Evolutionary conservation across 2,329 filamentous ascomycete species (phyloP), one percentile per base, ranked within the genome.

Genomic region (Emergomyces orientalis): DNA sequence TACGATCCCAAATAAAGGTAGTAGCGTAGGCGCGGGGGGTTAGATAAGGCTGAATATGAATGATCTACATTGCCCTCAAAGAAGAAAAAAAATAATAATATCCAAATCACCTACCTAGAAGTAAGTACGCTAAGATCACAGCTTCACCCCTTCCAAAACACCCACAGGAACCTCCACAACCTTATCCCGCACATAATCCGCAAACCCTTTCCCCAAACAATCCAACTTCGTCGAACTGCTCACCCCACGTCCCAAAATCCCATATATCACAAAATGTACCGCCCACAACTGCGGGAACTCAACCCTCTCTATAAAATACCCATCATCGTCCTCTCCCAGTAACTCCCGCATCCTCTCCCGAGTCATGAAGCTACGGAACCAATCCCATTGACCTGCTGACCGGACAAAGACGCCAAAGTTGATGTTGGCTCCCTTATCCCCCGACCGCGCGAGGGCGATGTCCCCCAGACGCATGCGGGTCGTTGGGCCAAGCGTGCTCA

Each of bases 201-300:
- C 79, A 67, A 83, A 81, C 0, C 81, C 80, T 67, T 84, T 84
- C 1, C 79, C 82, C 65, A 83, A 72, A 13, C 72, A 72, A 71
- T 84, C 82, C 22, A 84, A 65, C 47, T 75, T 68, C 30, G 71
- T 75, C 11, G 77, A 79, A 62, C 80, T 81, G 65, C 79, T 83
- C 3, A 84, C 79, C 0, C 77, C 77, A 0, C 75, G 64, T 0
- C 76, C 78, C 19, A 82, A 68, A 25, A 75, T 73, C 2, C 79
- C 80, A 63, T 81, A 81, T 1, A 82, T 70, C 11, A 82, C 79
- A 70, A 80, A 82, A 65, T 84, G 77, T 25, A 82, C 81, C 0
- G 80, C 80, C 41, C 69, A 69, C 0, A 82, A 73, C 3, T 72
- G 67, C 0, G 74, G 71, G 60, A 82, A 78, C 69, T 82, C 80